A percentile compares a stretch with the other conserved stretches of the same genome.
Conservation (phyloP, 2,329 filamentous ascomycete genomes). For the Blastomyces emzantsi region DNA sequence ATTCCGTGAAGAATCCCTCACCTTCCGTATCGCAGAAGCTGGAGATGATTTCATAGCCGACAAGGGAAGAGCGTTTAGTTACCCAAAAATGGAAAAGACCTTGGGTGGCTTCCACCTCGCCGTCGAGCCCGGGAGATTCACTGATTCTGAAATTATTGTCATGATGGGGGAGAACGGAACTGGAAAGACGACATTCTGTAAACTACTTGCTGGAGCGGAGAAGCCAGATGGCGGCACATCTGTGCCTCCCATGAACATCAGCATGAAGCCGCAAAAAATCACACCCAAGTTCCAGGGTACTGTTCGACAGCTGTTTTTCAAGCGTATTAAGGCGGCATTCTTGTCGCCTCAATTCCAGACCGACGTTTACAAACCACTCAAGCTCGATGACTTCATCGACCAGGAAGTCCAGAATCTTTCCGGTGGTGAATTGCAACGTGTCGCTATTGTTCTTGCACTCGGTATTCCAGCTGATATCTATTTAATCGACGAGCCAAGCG, state of each 20-base stretch:
- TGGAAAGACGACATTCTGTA: slow-evolving; percentile 98
- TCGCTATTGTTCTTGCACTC: slow-evolving; percentile 93
- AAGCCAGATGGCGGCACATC: slow-evolving; percentile 74
- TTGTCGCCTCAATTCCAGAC: slow-evolving; percentile 97
- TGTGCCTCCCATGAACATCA: slow-evolving; percentile 91
- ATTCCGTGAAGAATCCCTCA: slow-evolving; percentile 93
- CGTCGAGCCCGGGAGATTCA: slow-evolving; percentile 78
- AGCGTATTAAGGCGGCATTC: slow-evolving; percentile 98
- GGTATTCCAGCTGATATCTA: slow-evolving; percentile 96
- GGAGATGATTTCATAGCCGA: slow-evolving; percentile 81
- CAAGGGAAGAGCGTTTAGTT: slow-evolving; percentile 73
- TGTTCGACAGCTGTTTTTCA: slow-evolving; percentile 97
- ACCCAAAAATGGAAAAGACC: slow-evolving; percentile 88
- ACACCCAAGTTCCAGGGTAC: slow-evolving; percentile 97
- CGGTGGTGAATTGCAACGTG: slow-evolving; percentile 98
- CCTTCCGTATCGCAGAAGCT: slow-evolving; percentile 86
- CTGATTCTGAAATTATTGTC: slow-evolving; percentile 96
- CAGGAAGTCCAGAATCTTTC: slow-evolving; percentile 99
- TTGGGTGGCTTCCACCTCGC: slow-evolving; percentile 77
- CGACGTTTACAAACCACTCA: slow-evolving; percentile 98
- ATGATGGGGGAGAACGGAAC: slow-evolving; percentile 99
- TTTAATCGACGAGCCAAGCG: slow-evolving; percentile 93
- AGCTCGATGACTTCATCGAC: slow-evolving; percentile 98
- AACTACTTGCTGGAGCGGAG: slow-evolving; percentile 82
- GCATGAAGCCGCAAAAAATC: slow-evolving; percentile 99